Conservation (phyloP, 2,329 filamentous ascomycete genomes). For the Pestalotiopsis fici region DNA sequence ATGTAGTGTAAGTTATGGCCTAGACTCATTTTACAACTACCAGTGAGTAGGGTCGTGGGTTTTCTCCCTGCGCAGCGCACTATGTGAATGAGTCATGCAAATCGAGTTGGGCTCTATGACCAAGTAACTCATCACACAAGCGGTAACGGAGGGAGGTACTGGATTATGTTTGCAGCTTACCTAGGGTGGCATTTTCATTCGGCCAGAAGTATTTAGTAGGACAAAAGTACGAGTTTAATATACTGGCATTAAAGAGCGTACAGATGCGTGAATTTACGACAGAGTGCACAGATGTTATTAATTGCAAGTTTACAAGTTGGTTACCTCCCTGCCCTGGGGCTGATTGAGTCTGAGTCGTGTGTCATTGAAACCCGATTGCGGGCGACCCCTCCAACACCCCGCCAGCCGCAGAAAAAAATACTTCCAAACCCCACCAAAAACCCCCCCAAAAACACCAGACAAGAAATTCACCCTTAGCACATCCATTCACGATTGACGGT, state of each 20-base stretch:
- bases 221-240: not conserved
- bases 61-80: no score
- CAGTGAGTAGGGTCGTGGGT: no score
- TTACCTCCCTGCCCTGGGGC: not conserved
- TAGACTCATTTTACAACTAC: no score
- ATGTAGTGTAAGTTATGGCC: no score
- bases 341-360: not conserved
- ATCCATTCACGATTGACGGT: slow-evolving; percentile 16
- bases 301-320: not conserved
- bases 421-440: not conserved
- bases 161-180: not conserved
- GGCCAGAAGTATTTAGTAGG: not conserved
- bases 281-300: not conserved
- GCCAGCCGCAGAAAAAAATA: not conserved
- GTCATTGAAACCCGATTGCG: not conserved
- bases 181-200: no score
- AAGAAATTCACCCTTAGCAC: not conserved
- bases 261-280: no score
- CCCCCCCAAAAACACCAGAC: not conserved
- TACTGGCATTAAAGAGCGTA: not conserved
- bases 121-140: not conserved
- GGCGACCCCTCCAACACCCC: not conserved
- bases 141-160: not conserved
- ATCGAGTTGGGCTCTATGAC: not conserved
- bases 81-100: not conserved